A percentile compares a stretch with the other conserved stretches of the same genome.
Evolutionary conservation across 306 rosid species (phyloP).

Genomic region (Medicago ruthenica): DNA sequence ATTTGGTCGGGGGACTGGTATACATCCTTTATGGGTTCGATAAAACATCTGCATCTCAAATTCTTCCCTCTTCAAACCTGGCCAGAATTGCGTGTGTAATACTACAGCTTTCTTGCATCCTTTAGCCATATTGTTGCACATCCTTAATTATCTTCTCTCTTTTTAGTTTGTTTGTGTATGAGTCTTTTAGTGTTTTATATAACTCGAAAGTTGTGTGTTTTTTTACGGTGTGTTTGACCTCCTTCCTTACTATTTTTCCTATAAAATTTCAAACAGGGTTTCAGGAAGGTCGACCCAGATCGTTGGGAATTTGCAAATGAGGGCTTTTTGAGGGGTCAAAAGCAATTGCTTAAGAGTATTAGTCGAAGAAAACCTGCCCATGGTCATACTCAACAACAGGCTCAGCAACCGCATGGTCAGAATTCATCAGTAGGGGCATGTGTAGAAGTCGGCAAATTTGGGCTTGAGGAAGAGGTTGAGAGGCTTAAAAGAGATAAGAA

Average conservation of each 20-base stretch:
- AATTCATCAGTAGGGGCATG: constrained; percentile 84
- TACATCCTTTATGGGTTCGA: constrained; percentile 16
- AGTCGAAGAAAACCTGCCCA: constrained; percentile 90
- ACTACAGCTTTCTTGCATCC: not conserved
- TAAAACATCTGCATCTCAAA: constrained; percentile 26
- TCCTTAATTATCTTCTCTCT: constrained; percentile 23
- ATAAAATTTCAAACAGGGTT: constrained; percentile 65
- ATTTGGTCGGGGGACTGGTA: not conserved
- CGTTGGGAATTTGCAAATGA: constrained; percentile 99
- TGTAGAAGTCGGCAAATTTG: constrained; percentile 98
- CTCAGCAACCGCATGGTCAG: constrained; percentile 78
- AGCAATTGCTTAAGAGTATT: constrained; percentile 85
- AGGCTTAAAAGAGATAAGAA: constrained; percentile 95
- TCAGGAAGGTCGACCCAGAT: constrained; percentile 98
- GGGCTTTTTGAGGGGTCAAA: constrained; percentile 93
- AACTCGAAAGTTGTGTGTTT: constrained; percentile 6
- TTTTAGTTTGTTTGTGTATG: constrained; percentile 30
- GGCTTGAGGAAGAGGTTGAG: constrained; percentile 97
- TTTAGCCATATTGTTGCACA: constrained; percentile 8
- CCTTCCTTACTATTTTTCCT: not conserved
- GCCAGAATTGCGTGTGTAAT: constrained; percentile 19
- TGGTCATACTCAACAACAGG: constrained; percentile 72
- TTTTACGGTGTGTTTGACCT: constrained; percentile 23
- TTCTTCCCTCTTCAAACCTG: not conserved
- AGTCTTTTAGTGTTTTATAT: constrained; percentile 11